phyloP scores from a whole-genome alignment of 2,329 filamentous ascomycete species.

The Alternaria brassicae region DNA sequence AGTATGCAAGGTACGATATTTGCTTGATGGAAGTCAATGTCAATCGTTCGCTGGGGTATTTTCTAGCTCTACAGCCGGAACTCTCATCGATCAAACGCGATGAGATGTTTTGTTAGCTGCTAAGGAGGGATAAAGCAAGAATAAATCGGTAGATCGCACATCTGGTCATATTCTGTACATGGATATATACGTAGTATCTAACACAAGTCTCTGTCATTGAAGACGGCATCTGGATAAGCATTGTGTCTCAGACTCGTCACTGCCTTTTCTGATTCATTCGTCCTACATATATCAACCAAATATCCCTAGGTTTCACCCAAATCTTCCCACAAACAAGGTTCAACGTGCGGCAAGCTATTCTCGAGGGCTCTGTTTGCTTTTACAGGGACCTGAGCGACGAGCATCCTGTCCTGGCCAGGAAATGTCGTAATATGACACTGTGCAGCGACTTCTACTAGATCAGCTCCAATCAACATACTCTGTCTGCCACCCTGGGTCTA shows the following conservation, averaged over 20 bases:
- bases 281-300: not conserved
- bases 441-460: not conserved
- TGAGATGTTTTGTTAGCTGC: not conserved
- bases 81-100: not conserved
- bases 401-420: not conserved
- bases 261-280: not conserved
- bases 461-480: not conserved
- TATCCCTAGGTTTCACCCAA: not conserved
- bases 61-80: not conserved
- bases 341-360: not conserved
- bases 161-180: not conserved
- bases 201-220: not conserved
- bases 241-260: not conserved
- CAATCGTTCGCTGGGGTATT: not conserved
- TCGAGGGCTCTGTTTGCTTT: not conserved
- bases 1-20: not conserved
- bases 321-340: not conserved
- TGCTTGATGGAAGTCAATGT: not conserved
- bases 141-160: not conserved
- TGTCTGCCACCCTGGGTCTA: not conserved
- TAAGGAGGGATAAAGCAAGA: not conserved
- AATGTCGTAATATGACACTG: not conserved
- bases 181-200: not conserved
- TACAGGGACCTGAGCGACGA: not conserved
- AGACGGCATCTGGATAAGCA: not conserved